Base-by-base conservation (phyloP, 1,139 yeast species). In the Diutina rugosa region DNA sequence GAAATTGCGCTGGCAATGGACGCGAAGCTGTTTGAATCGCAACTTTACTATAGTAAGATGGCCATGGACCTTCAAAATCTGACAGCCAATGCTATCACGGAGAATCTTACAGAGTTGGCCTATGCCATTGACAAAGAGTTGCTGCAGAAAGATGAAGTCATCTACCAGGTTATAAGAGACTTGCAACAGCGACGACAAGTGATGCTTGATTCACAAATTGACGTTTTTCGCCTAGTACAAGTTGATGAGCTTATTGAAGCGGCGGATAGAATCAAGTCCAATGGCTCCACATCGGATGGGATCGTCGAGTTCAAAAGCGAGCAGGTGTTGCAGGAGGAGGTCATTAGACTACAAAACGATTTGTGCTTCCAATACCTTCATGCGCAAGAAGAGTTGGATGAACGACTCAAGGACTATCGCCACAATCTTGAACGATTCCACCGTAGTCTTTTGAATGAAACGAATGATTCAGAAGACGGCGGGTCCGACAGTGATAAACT, bases 241-340 rank as follows among this genome's bases (percentile, higher is more conserved):
- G 65, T 76, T 56, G 79, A 75, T 35, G 69, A 73, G 59, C 64
- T 76, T 47, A 64, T 76, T 18, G 67, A 7, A 28, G 45, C 46
- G 18, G 56, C 30, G 8, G 8, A 26, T 56, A 10, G 54, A 56
- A 41, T 45, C 47, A 52, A n/a, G 21, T 2, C 44, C 18, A 29
- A 16, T 10, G 28, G 46, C 29, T 18, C 44, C 30, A 16, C 29
- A 28, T 16, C 9, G 16, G 48, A 30, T 6, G 46, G 28, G 3
- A 46, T 46, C 1, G 59, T 68, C 38, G 74, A 70, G 58, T 61
- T 61, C 46, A 63, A 64, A 18, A 63, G 65, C 54, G 77, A 74
- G 59, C 65, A 65, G 56, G 65, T 76, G 9, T 67, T 76, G 18
- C 80, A 76, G 59, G 80, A 74, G 52, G 80, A 76, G 60, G 73